Evolutionary conservation across 2,329 filamentous ascomycete species (phyloP).

Genomic region (Alternaria triticina): DNA sequence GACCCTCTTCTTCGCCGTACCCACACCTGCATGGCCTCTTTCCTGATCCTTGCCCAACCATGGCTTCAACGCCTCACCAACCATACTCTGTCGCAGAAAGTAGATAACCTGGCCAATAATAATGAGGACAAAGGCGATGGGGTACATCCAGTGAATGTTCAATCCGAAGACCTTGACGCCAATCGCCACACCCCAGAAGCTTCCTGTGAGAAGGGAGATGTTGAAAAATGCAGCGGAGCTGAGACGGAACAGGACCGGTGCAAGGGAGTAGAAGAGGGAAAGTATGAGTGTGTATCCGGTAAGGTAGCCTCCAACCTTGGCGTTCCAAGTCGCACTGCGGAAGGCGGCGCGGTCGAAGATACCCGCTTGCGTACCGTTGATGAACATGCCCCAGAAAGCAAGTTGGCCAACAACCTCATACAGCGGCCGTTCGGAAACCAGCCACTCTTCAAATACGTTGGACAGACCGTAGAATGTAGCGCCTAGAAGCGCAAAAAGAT

Average conservation of each 20-base stretch:
- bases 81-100: slow-evolving; percentile 79
- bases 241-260: slow-evolving; percentile 87
- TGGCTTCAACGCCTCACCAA: slow-evolving; percentile 91
- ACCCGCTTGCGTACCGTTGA: slow-evolving; percentile 88
- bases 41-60: slow-evolving; percentile 92
- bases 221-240: slow-evolving; percentile 95
- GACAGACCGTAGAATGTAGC: slow-evolving; percentile 89
- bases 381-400: slow-evolving; percentile 83
- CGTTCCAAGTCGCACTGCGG: slow-evolving; percentile 53
- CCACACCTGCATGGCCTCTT: slow-evolving; percentile 43
- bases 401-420: slow-evolving; percentile 95
- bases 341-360: slow-evolving; percentile 89
- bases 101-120: slow-evolving; percentile 85
- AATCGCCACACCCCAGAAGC: slow-evolving; percentile 97
- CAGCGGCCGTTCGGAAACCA: slow-evolving; percentile 83
- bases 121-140: slow-evolving; percentile 93
- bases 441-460: slow-evolving; percentile 94
- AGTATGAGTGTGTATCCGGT: slow-evolving; percentile 88
- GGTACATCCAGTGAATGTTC: slow-evolving; percentile 86
- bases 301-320: slow-evolving; percentile 75
- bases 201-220: slow-evolving; percentile 89
- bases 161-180: slow-evolving; percentile 85
- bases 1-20: slow-evolving; percentile 40
- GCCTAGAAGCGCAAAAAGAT: slow-evolving; percentile 87
- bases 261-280: slow-evolving; percentile 83